phyloP scores from a whole-genome alignment of 164 flowering plant genomes.

The Tetrastigma voinierianum region DNA sequence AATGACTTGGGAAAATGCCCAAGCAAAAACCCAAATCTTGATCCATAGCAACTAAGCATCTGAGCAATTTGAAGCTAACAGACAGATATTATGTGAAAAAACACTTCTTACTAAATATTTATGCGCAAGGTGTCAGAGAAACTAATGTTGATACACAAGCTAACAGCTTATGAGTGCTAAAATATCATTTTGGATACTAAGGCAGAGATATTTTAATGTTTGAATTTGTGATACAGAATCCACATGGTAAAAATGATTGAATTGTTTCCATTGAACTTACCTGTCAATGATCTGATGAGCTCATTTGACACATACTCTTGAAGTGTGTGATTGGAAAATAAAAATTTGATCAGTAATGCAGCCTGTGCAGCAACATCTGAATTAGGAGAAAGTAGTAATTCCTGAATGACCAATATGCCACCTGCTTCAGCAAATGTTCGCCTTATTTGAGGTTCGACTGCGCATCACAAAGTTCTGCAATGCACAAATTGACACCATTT shows the following conservation, averaged over 20 bases:
- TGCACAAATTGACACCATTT: conserved; percentile 84
- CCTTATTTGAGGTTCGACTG: conserved; percentile 81
- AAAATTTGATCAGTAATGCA: conserved; percentile 70
- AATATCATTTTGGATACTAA: neutral
- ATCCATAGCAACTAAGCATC: too few species aligned
- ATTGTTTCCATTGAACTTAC: conserved; percentile 27
- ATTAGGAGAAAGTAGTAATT: conserved; percentile 61
- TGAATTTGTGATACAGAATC: too few species aligned
- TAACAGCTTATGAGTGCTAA: neutral
- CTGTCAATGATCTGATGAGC: conserved; percentile 83
- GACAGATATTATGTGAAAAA: neutral
- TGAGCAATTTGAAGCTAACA: neutral
- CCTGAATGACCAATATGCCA: conserved; percentile 79
- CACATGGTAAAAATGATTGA: neutral
- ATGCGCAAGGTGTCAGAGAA: neutral
- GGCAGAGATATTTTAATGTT: too few species aligned
- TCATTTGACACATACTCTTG: conserved; percentile 90
- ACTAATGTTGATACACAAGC: neutral
- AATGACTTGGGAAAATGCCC: too few species aligned
- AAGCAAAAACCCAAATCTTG: too few species aligned
- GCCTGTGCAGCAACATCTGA: conserved; percentile 75
- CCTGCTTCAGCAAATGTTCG: conserved; percentile 96
- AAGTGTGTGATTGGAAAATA: conserved; percentile 85
- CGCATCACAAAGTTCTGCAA: conserved; percentile 84
- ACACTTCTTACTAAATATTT: neutral